These are phyloP conservation scores for Gossypium herbaceum DNA, from an alignment of 345 rosid species.

Conservation along the genomic window DNA sequence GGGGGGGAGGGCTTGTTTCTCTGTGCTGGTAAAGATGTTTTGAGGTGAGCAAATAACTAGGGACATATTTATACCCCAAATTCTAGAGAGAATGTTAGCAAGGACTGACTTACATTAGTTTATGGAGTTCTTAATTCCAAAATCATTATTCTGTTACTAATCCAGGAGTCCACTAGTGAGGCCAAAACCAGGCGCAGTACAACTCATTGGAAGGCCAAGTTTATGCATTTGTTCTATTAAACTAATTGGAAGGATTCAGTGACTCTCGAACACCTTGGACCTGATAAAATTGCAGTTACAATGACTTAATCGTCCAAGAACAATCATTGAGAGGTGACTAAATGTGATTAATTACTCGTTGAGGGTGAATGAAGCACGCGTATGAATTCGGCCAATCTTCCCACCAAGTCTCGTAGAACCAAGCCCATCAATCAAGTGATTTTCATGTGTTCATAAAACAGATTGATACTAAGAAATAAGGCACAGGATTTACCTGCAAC, in stretches of 20 bases:
- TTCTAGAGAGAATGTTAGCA: conserved; percentile 23
- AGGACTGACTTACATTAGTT: conserved; percentile 38
- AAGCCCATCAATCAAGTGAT: neutral
- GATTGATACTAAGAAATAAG: neutral
- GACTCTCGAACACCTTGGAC: conserved; percentile 20
- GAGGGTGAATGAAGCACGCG: conserved; percentile 13
- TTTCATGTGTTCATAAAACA: neutral
- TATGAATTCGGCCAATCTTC: neutral
- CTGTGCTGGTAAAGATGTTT: conserved; percentile 6
- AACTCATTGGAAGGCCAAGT: conserved; percentile 46
- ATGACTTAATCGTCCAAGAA: conserved; percentile 13
- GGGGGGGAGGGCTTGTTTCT: neutral
- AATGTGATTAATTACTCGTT: conserved; percentile 17
- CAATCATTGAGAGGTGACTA: conserved; percentile 23
- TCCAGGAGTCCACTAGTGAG: conserved; percentile 50
- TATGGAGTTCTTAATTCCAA: conserved; percentile 20
- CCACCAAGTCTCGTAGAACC: neutral
- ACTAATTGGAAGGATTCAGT: conserved; percentile 13
- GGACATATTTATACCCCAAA: conserved; percentile 34
- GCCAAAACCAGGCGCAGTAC: conserved; percentile 42
- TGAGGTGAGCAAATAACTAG: conserved; percentile 19
- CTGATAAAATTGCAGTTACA: conserved; percentile 20
- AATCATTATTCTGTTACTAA: conserved; percentile 30
- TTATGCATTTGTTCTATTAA: conserved; percentile 33
- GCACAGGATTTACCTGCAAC: conserved; percentile 55